Conservation (phyloP, 148 eudicot species). For the Cornus suecica region DNA sequence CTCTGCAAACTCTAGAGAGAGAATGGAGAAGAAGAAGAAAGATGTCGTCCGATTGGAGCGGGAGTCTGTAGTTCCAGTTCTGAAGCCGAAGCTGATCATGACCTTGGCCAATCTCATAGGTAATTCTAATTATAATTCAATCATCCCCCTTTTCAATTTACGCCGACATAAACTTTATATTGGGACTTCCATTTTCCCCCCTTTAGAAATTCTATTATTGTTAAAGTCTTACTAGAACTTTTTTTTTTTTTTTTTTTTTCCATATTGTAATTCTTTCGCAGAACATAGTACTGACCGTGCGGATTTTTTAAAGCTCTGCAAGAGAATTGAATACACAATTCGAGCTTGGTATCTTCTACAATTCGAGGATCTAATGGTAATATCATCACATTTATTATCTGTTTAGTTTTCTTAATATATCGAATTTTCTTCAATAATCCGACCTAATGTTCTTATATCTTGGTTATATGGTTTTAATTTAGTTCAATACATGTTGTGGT, state of each 20-base stretch:
- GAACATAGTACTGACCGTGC: conserved; percentile 66
- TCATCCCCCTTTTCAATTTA: not conserved
- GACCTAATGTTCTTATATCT: not conserved
- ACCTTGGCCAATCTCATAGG: conserved; percentile 82
- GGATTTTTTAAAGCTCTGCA: conserved; percentile 82
- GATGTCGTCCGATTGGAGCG: conserved; percentile 78
- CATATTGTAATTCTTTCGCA: conserved; percentile 22
- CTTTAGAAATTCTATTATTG: not conserved
- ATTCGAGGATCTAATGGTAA: conserved; percentile 94
- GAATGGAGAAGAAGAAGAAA: conserved; percentile 28
- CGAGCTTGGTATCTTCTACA: conserved; percentile 92
- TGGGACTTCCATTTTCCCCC: not conserved
- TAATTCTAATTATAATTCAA: conserved; percentile 11
- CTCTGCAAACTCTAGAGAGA: not conserved
- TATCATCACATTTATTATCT: not conserved
- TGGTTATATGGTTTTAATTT: conserved; percentile 9
- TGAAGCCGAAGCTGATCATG: conserved; percentile 79
- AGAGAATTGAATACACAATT: conserved; percentile 84
- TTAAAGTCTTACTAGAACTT: not conserved
- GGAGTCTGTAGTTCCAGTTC: conserved; percentile 81
- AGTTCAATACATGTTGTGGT: conserved; percentile 8
- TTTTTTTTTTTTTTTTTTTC: not conserved
- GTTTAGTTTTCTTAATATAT: not conserved
- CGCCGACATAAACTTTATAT: not conserved
- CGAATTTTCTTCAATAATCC: not conserved